phyloP scores from a whole-genome alignment of 768 basidiomycete species.

The Harrya chromipes region DNA sequence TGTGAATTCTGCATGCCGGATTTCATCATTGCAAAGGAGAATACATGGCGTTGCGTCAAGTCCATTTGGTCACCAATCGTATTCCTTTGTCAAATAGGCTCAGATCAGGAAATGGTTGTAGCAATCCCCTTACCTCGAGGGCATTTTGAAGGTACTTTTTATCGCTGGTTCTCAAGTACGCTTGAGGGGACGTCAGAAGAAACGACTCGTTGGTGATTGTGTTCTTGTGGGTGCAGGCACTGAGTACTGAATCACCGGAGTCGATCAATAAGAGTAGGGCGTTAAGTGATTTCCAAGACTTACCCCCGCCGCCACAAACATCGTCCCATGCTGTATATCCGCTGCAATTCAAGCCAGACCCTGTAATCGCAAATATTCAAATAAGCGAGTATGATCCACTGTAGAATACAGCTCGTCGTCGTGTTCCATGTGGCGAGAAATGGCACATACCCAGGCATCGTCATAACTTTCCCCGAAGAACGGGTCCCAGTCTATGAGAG shows the following conservation, averaged over 20 bases:
- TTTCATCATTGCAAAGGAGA: constrained; percentile 16
- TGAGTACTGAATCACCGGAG: constrained; percentile 52
- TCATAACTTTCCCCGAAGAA: constrained; percentile 50
- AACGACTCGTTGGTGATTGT: constrained; percentile 61
- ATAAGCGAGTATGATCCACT: constrained; percentile 57
- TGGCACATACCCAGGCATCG: constrained; percentile 44
- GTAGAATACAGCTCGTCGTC: neutral
- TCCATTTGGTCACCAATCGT: constrained; percentile 16
- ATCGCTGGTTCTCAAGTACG: constrained; percentile 38
- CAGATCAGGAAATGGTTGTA: neutral
- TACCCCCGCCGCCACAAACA: constrained; percentile 53
- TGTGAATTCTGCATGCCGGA: constrained; percentile 29
- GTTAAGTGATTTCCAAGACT: neutral
- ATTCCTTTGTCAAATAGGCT: constrained; percentile 13
- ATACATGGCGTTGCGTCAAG: neutral
- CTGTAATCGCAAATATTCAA: constrained; percentile 61
- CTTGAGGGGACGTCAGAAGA: constrained; percentile 47
- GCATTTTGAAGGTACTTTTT: constrained; percentile 48
- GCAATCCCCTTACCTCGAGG: constrained; percentile 32
- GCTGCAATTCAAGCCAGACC: constrained; percentile 27
- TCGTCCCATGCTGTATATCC: constrained; percentile 43
- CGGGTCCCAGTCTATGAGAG: constrained; percentile 40
- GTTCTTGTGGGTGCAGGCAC: constrained; percentile 56
- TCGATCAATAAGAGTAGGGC: neutral
- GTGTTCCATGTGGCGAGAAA: neutral